Percentiles rank a stretch among this genome's conserved stretches.
Conservation (phyloP, 352 stramenopile species). For the Phytophthora hybrid region DNA sequence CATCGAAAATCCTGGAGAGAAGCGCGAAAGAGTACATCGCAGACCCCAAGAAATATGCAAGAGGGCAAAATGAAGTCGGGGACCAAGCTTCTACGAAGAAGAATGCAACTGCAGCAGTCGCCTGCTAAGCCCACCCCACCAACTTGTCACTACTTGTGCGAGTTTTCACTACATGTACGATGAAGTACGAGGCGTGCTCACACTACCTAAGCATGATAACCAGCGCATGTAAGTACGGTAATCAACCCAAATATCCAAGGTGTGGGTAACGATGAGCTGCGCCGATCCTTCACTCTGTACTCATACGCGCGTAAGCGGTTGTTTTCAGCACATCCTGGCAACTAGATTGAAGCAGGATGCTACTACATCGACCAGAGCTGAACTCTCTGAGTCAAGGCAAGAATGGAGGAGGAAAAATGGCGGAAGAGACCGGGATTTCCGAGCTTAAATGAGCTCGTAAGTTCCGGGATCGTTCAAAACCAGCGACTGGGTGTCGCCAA, state of each 20-base stretch:
- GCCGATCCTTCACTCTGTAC: background rate
- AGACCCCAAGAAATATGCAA: constrained; percentile 1
- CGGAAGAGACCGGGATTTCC: constrained; percentile 2
- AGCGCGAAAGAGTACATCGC: constrained; percentile 26
- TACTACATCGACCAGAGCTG: background rate
- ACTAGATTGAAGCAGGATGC: background rate
- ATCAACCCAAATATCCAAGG: background rate
- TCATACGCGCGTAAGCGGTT: background rate
- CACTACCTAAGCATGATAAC: too few species aligned
- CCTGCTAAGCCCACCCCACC: constrained; percentile 9
- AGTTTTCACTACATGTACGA: background rate
- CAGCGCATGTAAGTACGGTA: background rate
- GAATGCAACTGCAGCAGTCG: constrained; percentile 6
- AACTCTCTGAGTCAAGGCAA: background rate
- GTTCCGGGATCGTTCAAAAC: background rate
- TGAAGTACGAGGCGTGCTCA: background rate
- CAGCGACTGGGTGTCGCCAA: background rate
- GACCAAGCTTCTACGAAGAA: background rate
- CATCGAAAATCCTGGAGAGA: constrained; percentile 36
- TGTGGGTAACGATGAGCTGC: background rate
- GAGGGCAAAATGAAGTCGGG: background rate
- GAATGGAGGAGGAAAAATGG: background rate
- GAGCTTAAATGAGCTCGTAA: constrained; percentile 2
- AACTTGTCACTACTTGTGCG: background rate
- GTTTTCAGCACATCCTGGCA: background rate